phyloP scores from a whole-genome alignment of 1,139 yeast genomes.

The Sugiyamaella grinbergsii region DNA sequence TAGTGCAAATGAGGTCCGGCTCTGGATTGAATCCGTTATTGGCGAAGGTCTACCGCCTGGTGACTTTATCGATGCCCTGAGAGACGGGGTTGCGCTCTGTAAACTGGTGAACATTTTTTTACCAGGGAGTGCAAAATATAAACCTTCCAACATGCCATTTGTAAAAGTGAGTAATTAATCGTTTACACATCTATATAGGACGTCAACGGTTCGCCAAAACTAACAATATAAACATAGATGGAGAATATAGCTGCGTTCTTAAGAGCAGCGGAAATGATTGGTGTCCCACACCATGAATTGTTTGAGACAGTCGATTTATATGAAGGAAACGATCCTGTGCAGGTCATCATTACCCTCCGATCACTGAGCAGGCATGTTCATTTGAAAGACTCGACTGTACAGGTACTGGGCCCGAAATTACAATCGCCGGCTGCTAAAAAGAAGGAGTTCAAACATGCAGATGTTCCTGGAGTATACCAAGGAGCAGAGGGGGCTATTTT shows the following conservation, averaged over 20 bases:
- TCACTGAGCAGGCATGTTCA: slow-evolving; percentile 69
- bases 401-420: slow-evolving; percentile 55
- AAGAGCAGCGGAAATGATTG: slow-evolving; percentile 59
- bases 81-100: slow-evolving; percentile 70
- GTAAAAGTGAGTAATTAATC: slow-evolving; percentile 54
- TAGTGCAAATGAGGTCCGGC: slow-evolving; percentile 31
- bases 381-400: slow-evolving; percentile 48
- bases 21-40: slow-evolving; percentile 37
- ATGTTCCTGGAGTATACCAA: too few relatives aligned
- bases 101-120: slow-evolving; percentile 46
- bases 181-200: too few relatives aligned
- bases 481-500: slow-evolving; percentile 53
- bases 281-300: slow-evolving; percentile 80
- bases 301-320: slow-evolving; percentile 81
- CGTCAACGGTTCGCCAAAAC: too few relatives aligned
- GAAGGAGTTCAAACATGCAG: slow-evolving; percentile 38
- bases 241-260: slow-evolving; percentile 80
- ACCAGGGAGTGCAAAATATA: slow-evolving; percentile 52
- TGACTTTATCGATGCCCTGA: slow-evolving; percentile 54
- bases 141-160: slow-evolving; percentile 75
- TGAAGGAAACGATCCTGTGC: slow-evolving; percentile 75
- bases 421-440: slow-evolving; percentile 38
- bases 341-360: slow-evolving; percentile 70
- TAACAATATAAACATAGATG: slow-evolving; percentile 49
- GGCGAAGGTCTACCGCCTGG: slow-evolving; percentile 31